phyloP scores from a whole-genome alignment of 345 rosid species.

The Odontarrhena argentea region DNA sequence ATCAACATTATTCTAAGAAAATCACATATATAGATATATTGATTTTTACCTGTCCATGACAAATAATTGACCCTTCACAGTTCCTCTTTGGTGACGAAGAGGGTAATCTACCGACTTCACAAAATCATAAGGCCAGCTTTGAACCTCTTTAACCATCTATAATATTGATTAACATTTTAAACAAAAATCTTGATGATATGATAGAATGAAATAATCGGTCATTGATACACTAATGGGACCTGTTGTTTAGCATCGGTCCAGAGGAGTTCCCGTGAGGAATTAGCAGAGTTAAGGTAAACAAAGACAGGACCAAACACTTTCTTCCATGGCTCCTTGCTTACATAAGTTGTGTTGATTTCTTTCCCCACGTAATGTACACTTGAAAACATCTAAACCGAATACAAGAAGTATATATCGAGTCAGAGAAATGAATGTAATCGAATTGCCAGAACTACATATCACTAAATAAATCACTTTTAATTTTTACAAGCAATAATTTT shows the following conservation, averaged over 20 bases:
- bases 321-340: constrained; percentile 70
- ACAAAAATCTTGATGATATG: not conserved
- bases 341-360: constrained; percentile 52
- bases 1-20: not conserved
- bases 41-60: constrained; percentile 58
- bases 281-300: constrained; percentile 67
- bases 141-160: constrained; percentile 60
- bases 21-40: not conserved
- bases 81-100: constrained; percentile 55
- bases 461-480: too few relatives aligned
- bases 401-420: too few relatives aligned
- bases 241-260: constrained; percentile 85
- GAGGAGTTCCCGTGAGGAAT: constrained; percentile 37
- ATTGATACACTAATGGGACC: constrained; percentile 42
- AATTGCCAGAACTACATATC: too few relatives aligned
- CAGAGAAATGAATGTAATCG: too few relatives aligned
- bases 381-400: constrained; percentile 70
- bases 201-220: not conserved
- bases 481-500: too few relatives aligned
- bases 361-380: constrained; percentile 78
- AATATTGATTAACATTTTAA: not conserved
- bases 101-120: constrained; percentile 57
- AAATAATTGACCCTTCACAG: constrained; percentile 56
- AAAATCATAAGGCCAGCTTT: constrained; percentile 77
- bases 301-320: constrained; percentile 82